Evolutionary conservation across 441 rosid genomes (phyloP), one percentile per base, ranked within the genome.

Genomic region (Euphorbia celastroides): DNA sequence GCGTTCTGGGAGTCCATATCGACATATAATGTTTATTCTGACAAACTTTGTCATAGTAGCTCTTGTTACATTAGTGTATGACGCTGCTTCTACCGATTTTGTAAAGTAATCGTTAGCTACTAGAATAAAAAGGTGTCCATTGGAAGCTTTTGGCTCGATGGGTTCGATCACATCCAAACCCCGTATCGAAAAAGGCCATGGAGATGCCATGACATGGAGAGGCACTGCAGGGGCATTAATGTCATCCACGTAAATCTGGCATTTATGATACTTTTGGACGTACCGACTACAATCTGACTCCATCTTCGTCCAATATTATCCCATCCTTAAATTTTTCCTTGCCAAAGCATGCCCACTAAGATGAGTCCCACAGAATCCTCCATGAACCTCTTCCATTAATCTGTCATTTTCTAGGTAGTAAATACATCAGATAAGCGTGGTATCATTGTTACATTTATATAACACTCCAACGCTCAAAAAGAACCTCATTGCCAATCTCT

Each of bases 261-360:
- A 72, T 34, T 57, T 55, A 1, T 73, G 70, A 14, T 60, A 68
- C 19, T n/a, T 44, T 32, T 48, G 12, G 0, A 20, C 46, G 26
- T 57, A 48, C 4, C 13, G 12, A 1, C 61, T 56, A 38, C 57
- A 58, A 38, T 74, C 20, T 17, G 30, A 16, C 14, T 74, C 74
- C 51, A 69, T 57, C 1, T 22, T 48, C 2, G 28, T 7, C 75
- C 54, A 71, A 20, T 52, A 71, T 8, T 71, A 75, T 0, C 79
- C 60, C 16, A 13, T 19, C 2, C 52, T 56, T 7, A 75, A 16
- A 1, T 70, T 65, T 17, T 66, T 32, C 48, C 32, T 13, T 1
- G 69, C 65, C 48, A 62, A 3, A 1, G 13, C 54, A 50, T 60
- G 70, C 0, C 57, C 70, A 10, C 13, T 54, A 6, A 64, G 13